These are phyloP conservation scores for Globisporangium alternatum DNA, from an alignment of 352 stramenopile genomes.

Conservation along the genomic window DNA sequence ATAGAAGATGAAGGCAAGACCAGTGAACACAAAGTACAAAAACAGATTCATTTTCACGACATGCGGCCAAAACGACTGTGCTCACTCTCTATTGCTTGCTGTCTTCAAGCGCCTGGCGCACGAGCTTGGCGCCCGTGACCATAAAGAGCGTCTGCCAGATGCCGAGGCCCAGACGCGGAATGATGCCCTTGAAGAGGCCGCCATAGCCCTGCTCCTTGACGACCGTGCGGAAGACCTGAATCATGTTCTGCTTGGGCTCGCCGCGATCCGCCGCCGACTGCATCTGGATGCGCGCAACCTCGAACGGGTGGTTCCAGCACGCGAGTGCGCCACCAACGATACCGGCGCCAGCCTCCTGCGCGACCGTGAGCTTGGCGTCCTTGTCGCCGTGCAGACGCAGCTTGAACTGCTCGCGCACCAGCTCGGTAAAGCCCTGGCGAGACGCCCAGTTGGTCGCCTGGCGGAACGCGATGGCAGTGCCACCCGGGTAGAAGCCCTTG, in stretches of 20 bases:
- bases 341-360: slow-evolving; percentile 81
- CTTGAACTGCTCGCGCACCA: slow-evolving; percentile 84
- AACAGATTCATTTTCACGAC: slow-evolving; percentile 7
- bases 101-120: slow-evolving; percentile 82
- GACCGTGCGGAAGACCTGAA: slow-evolving; percentile 86
- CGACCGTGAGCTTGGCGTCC: slow-evolving; percentile 86
- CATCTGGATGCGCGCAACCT: slow-evolving; percentile 92
- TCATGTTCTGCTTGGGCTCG: slow-evolving; percentile 89
- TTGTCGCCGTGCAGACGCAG: slow-evolving; percentile 77
- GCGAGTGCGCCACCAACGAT: slow-evolving; percentile 84
- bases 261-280: slow-evolving; percentile 86
- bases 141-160: slow-evolving; percentile 93
- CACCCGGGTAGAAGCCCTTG: slow-evolving; percentile 90
- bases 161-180: slow-evolving; percentile 79
- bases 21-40: slow-evolving; percentile 5
- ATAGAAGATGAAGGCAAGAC: background rate
- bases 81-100: slow-evolving; percentile 26
- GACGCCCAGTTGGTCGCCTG: slow-evolving; percentile 92
- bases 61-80: background rate
- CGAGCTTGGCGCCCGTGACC: slow-evolving; percentile 90
- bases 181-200: slow-evolving; percentile 90
- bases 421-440: slow-evolving; percentile 88
- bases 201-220: slow-evolving; percentile 78
- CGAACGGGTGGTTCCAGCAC: slow-evolving; percentile 93
- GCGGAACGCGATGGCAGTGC: slow-evolving; percentile 88